Conservation (phyloP, 768 basidiomycete genomes). For the Termitomyces sp. region DNA sequence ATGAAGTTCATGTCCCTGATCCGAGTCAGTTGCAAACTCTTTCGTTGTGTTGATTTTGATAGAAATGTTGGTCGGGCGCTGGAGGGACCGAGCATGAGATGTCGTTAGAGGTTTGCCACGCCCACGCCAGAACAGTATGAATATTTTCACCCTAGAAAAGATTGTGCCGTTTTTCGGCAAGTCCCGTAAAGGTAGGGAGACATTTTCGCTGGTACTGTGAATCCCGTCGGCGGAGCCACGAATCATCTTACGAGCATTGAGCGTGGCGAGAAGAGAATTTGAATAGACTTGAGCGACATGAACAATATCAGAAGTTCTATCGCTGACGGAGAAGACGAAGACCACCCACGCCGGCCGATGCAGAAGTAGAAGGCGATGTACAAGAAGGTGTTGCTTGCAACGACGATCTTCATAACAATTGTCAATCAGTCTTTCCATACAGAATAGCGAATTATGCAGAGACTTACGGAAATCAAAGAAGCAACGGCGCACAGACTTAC, state of each 20-base stretch:
- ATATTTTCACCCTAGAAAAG: constrained; percentile 24
- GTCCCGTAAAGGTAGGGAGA: constrained; percentile 33
- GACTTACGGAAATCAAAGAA: constrained; percentile 45
- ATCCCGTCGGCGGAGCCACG: constrained; percentile 32
- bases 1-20: constrained; percentile 21
- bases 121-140: neutral
- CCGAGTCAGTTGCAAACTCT: constrained; percentile 38
- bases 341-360: constrained; percentile 53
- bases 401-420: constrained; percentile 32
- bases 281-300: constrained; percentile 39
- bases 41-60: constrained; percentile 53
- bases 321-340: neutral
- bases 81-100: neutral
- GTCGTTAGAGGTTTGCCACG: neutral
- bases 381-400: constrained; percentile 41
- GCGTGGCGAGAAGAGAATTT: constrained; percentile 54
- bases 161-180: constrained; percentile 27
- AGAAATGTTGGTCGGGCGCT: constrained; percentile 41
- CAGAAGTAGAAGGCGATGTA: constrained; percentile 59
- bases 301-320: neutral
- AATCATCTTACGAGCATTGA: constrained; percentile 49
- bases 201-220: constrained; percentile 34
- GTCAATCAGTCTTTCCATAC: neutral
- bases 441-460: neutral
- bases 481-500: constrained; percentile 46